Percentiles rank a stretch among this genome's conserved stretches.
Conservation (phyloP, 352 stramenopile genomes). For the Paralagenidium karlingii region DNA sequence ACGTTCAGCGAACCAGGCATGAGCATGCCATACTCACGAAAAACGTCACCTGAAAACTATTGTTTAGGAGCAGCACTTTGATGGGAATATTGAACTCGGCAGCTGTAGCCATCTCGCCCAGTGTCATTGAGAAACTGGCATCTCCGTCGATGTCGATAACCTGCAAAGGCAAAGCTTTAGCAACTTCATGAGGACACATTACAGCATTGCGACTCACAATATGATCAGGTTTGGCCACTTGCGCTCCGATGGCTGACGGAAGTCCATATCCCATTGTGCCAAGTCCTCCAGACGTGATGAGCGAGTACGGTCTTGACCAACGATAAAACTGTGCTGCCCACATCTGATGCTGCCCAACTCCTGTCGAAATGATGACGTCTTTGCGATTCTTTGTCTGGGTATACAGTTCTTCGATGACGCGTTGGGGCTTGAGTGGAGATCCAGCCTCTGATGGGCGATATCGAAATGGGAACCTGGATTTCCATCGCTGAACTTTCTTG, state of each 20-base stretch:
- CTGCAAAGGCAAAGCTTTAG: too few relatives aligned
- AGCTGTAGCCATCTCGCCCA: slow-evolving; percentile 92
- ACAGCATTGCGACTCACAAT: slow-evolving; percentile 13
- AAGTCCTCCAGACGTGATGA: slow-evolving; percentile 89
- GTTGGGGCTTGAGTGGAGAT: slow-evolving; percentile 87
- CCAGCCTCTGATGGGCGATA: slow-evolving; percentile 67
- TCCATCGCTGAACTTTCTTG: slow-evolving; percentile 82
- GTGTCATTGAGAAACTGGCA: slow-evolving; percentile 94
- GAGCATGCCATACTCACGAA: too few relatives aligned
- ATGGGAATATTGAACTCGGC: slow-evolving; percentile 89
- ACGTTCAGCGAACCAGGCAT: too few relatives aligned
- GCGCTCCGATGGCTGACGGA: slow-evolving; percentile 89
- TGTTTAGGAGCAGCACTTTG: slow-evolving; percentile 95
- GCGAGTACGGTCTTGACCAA: slow-evolving; percentile 89
- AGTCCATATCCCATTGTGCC: slow-evolving; percentile 94
- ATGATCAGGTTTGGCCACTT: slow-evolving; percentile 81
- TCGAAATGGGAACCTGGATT: slow-evolving; percentile 88
- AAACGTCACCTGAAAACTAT: slow-evolving; percentile 95
- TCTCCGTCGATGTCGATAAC: slow-evolving; percentile 92
- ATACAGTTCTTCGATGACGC: slow-evolving; percentile 90
- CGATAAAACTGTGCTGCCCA: slow-evolving; percentile 93
- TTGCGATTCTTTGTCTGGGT: slow-evolving; percentile 86
- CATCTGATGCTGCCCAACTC: slow-evolving; percentile 96
- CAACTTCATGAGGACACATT: background rate
- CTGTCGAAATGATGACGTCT: slow-evolving; percentile 90